phyloP scores from a whole-genome alignment of 192 early-diverging fungal genomes.

The Backusella sp. region DNA sequence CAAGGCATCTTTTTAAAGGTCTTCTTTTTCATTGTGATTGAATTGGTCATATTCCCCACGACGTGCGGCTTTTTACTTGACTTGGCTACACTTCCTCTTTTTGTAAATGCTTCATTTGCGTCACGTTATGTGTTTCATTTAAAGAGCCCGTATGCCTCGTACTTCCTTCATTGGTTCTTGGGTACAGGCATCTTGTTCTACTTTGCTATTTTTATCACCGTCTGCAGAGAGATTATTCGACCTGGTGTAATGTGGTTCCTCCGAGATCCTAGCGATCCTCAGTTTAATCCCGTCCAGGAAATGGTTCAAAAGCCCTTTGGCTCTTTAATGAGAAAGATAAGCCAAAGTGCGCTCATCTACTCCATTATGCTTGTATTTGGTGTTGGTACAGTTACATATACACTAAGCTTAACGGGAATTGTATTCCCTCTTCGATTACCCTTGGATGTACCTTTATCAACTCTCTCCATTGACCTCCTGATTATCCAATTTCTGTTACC shows the following conservation, averaged over 20 bases:
- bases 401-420: conserved; percentile 30
- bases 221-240: conserved; percentile 80
- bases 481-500: conserved; percentile 77
- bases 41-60: conserved; percentile 85
- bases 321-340: conserved; percentile 82
- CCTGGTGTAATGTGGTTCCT: conserved; percentile 99
- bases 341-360: conserved; percentile 83
- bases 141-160: conserved; percentile 61
- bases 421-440: conserved; percentile 66
- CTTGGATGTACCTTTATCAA: conserved; percentile 57
- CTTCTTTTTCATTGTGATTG: conserved; percentile 82
- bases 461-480: conserved; percentile 77
- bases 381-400: conserved; percentile 59
- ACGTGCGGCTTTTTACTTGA: conserved; percentile 87
- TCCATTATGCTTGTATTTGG: conserved; percentile 69
- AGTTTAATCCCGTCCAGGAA: conserved; percentile 92
- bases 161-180: conserved; percentile 86
- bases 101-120: conserved; percentile 56
- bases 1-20: conserved; percentile 70
- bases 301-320: conserved; percentile 78
- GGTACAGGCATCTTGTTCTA: conserved; percentile 95
- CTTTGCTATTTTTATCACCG: conserved; percentile 84
- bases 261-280: conserved; percentile 93
- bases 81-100: conserved; percentile 76
- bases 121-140: conserved; percentile 60